phyloP scores from a whole-genome alignment of 1,139 yeast species.

The Yamadazyma songkhlaensis region DNA sequence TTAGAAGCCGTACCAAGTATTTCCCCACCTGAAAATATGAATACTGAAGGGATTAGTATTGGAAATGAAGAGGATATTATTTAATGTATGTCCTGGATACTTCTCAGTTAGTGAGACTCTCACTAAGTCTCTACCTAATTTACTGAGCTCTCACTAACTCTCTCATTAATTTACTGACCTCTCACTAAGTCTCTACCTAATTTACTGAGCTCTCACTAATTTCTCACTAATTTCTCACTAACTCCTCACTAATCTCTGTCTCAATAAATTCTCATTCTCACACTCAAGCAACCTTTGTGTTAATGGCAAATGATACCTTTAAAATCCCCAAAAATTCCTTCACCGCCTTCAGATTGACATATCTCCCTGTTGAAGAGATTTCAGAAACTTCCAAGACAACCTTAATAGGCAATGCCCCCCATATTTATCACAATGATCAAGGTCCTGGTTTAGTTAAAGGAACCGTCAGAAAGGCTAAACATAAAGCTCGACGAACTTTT shows the following conservation, averaged over 20 bases:
- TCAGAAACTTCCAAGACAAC: conserved; percentile 48
- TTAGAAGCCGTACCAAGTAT: conserved; percentile 71
- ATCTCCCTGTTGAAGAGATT: conserved; percentile 50
- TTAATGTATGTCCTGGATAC: too few relatives aligned
- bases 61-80: conserved; percentile 46
- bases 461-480: conserved; percentile 10
- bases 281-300: too few relatives aligned
- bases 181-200: not conserved
- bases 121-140: too few relatives aligned
- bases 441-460: conserved; percentile 10
- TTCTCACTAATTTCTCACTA: not conserved
- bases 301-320: not conserved
- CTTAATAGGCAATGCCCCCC: conserved; percentile 66
- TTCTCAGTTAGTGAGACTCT: too few relatives aligned
- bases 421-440: conserved; percentile 50
- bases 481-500: conserved; percentile 7
- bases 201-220: not conserved
- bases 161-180: not conserved
- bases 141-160: not conserved
- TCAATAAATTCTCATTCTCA: too few relatives aligned
- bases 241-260: too few relatives aligned
- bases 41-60: conserved; percentile 46
- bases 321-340: conserved; percentile 34
- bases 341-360: conserved; percentile 62
- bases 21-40: conserved; percentile 75